These are phyloP conservation scores for Sporothrix humicola DNA, from an alignment of 2,329 filamentous ascomycete species.

Conservation along the genomic window DNA sequence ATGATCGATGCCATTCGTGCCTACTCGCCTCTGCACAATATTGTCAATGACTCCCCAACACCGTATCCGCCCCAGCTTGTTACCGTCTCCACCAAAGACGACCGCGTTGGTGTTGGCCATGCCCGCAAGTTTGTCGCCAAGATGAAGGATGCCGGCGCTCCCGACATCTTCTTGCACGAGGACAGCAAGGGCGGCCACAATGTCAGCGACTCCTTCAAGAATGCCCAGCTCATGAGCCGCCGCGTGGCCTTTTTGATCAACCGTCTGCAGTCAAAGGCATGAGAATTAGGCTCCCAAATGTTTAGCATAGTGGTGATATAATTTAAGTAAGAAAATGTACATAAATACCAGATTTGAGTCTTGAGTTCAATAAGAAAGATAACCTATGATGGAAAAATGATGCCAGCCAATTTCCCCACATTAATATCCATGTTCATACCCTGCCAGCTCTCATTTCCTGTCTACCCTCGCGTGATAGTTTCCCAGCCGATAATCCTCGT, in stretches of 20 bases:
- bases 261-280: not conserved
- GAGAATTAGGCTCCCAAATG: too few species aligned
- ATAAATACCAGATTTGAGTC: too few species aligned
- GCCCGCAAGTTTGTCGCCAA: constrained; percentile 16
- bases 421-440: too few species aligned
- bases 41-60: not conserved
- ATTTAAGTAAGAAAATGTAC: too few species aligned
- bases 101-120: constrained; percentile 10
- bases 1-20: not conserved
- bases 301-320: too few species aligned
- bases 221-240: constrained; percentile 6
- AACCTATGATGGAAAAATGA: too few species aligned
- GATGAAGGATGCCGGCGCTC: constrained; percentile 5
- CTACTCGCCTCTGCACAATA: not conserved
- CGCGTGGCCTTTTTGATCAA: constrained; percentile 10
- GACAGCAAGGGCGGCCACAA: constrained; percentile 1
- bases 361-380: too few species aligned
- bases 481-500: too few species aligned
- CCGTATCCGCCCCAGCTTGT: not conserved
- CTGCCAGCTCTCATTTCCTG: too few species aligned
- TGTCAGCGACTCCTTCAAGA: constrained; percentile 17
- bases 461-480: too few species aligned
- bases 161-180: not conserved
- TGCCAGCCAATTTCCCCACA: too few species aligned
- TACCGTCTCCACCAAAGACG: not conserved